Evolutionary conservation across 176 grass and related monocot genomes (phyloP), one percentile per base, ranked within the genome.

Genomic region (Oryza glumipatula): DNA sequence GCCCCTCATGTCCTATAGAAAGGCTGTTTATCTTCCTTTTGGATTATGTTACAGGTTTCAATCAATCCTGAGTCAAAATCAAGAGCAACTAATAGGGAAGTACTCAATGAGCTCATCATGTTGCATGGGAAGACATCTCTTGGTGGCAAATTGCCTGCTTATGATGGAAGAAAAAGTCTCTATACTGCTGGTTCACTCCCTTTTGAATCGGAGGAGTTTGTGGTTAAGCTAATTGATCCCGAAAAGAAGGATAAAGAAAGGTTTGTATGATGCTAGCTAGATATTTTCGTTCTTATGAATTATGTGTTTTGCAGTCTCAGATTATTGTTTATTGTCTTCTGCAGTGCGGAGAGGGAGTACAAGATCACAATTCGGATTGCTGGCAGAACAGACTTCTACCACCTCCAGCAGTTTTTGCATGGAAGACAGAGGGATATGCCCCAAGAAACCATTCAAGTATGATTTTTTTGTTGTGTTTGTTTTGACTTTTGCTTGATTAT

Each of bases 101-200:
- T 98, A 5, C 90, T 95, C 41, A 85, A 39, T 21, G 92, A 98
- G 24, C 84, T 98, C 2, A 82, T 95, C 52, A 91, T 60, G 75
- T 19, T 91, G 74, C 73, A 98, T 65, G 84, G 76, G 64, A 61
- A 88, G 45, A 83, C 88, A 63, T 56, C 81, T 43, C 82, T 98
- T 35, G 90, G 86, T 0, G 84, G 88, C 17, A 89, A 92, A 77
- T 19, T 93, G 47, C 90, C 91, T 26, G 95, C 86, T 52, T 98
- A 93, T 33, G 92, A 98, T 88, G 95, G 95, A 36, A 85, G 87
- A 48, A 98, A 94, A 60, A 94, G 95, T 82, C 90, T 94, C 9
- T 98, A 95, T 39, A 95, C 95, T 82, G 95, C 92, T 19, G 90
- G 95, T 35, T 38, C 90, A 45, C 88, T 98, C n/a, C 95, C 95